A percentile compares a stretch with the other conserved stretches of the same genome.
phyloP scores from a whole-genome alignment of 2,329 filamentous ascomycete genomes.

The Aspergillus brunneoviolaceus region DNA sequence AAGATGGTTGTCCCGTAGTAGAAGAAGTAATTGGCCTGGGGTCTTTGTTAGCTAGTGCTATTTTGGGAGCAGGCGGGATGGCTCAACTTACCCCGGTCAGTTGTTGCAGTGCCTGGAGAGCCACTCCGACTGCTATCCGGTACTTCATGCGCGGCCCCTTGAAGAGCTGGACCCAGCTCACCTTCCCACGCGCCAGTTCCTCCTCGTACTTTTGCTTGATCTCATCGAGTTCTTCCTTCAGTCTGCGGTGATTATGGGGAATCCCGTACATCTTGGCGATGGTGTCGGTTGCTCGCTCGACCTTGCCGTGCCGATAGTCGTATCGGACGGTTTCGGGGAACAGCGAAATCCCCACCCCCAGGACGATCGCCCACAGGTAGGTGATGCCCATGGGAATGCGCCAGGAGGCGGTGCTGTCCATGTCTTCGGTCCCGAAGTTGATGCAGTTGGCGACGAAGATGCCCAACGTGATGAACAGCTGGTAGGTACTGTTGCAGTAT shows the following conservation, averaged over 20 bases:
- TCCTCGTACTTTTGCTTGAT: constrained; percentile 58
- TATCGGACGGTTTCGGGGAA: constrained; percentile 59
- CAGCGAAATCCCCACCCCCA: constrained; percentile 54
- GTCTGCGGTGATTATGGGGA: constrained; percentile 52
- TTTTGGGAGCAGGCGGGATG: too few species aligned
- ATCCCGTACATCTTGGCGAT: constrained; percentile 57
- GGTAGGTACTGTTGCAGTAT: constrained; percentile 41
- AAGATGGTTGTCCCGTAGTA: constrained; percentile 58
- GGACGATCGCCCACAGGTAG: constrained; percentile 56
- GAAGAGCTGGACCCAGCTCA: constrained; percentile 39
- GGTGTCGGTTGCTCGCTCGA: constrained; percentile 51
- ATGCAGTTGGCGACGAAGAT: constrained; percentile 50
- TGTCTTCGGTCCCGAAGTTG: constrained; percentile 45
- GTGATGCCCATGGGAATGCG: constrained; percentile 56
- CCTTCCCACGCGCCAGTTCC: constrained; percentile 42
- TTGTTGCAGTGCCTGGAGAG: constrained; percentile 46
- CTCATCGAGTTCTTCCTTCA: constrained; percentile 54
- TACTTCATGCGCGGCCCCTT: constrained; percentile 45
- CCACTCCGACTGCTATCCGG: constrained; percentile 42
- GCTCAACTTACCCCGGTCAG: constrained; percentile 31
- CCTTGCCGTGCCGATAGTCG: constrained; percentile 57
- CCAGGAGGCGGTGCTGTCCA: constrained; percentile 44
- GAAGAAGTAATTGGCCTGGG: constrained; percentile 45
- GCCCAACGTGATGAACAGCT: constrained; percentile 49
- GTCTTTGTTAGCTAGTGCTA: too few species aligned